Percentiles rank a stretch among this genome's conserved stretches.
These are phyloP conservation scores for Peniophora sp. DNA, from an alignment of 1,284 basidiomycete species.

Conservation along the genomic window DNA sequence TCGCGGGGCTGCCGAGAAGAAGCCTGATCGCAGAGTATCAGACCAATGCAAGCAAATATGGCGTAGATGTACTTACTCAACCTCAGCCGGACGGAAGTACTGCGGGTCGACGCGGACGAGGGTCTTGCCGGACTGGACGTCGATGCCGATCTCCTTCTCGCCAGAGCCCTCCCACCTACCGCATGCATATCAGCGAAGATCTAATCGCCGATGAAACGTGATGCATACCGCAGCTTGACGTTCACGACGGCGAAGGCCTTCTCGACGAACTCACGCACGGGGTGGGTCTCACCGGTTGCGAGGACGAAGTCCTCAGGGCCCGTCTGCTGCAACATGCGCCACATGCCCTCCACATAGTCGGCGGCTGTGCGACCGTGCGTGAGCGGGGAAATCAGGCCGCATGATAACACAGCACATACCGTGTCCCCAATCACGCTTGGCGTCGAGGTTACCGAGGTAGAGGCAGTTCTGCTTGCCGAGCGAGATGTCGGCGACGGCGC, in stretches of 20 bases:
- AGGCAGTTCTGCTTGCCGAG: slow-evolving; percentile 80
- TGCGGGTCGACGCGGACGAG: slow-evolving; percentile 75
- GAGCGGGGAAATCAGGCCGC: background rate
- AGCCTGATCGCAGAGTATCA: slow-evolving; percentile 36
- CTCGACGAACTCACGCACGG: slow-evolving; percentile 84
- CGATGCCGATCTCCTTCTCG: slow-evolving; percentile 68
- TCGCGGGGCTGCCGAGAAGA: slow-evolving; percentile 73
- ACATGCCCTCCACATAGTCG: slow-evolving; percentile 93
- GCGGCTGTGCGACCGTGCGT: slow-evolving; percentile 41
- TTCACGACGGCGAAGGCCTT: slow-evolving; percentile 70
- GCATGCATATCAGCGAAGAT: background rate
- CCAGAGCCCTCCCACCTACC: slow-evolving; percentile 69
- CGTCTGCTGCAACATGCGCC: slow-evolving; percentile 86
- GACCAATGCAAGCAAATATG: slow-evolving; percentile 3
- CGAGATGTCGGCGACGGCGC: slow-evolving; percentile 84
- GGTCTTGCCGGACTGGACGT: slow-evolving; percentile 55
- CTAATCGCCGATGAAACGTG: slow-evolving; percentile 1
- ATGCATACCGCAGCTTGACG: slow-evolving; percentile 50
- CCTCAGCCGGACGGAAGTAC: slow-evolving; percentile 89
- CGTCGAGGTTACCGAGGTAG: slow-evolving; percentile 87
- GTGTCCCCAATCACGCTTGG: slow-evolving; percentile 91
- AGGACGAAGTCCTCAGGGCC: slow-evolving; percentile 82
- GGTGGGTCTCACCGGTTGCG: slow-evolving; percentile 88
- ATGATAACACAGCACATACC: slow-evolving; percentile 32
- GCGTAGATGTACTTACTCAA: slow-evolving; percentile 56